Evolutionary conservation across 2,329 filamentous ascomycete genomes (phyloP), one percentile per base, ranked within the genome.

Genomic region (Xylariaceae sp.): DNA sequence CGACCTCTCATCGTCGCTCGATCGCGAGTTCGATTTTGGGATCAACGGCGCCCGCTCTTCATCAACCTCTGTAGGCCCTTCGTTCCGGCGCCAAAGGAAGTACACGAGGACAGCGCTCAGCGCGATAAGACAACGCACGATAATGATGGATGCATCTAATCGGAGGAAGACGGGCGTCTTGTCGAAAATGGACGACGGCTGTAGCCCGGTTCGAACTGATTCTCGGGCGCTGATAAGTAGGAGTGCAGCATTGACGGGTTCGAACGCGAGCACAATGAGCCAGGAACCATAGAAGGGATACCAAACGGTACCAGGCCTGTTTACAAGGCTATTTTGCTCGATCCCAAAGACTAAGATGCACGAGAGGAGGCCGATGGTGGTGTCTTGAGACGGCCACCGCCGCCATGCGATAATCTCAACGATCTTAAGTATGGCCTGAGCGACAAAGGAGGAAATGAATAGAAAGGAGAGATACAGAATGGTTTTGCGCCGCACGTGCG

Each of bases 201-300:
- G 32, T 14, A 37, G 32, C 32, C 5, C 32, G 32, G 32, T 16
- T 7, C 14, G 32, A 12, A 48, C 52, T 19, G 42, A 51, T 23
- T 64, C 23, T 57, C 65, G 44, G 50, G 60, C 42, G 44, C 63
- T 65, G 44, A 73, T 50, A 19, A 69, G 69, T 40, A 72, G 67
- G 18, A 82, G 61, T 14, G 74, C 63, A 20, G 79, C 68, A 29
- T 85, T 72, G 47, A 69, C 64, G 0, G 79, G 67, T 65, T 91
- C 88, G 37, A 83, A 81, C 14, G 77, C 63, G 7, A 88, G 71
- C 14, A 82, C 82, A 16, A 89, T 70, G 26, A 82, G 62, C 79
- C 87, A 89, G 12, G 83, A 82, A 18, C 85, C 86, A 60, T 82
- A 81, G 59, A 85, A 86, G 0, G 87, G 85, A 62, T 87, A 85